Evolutionary conservation across 352 stramenopile genomes (phyloP).

Genomic region (Pythium sukuiense): DNA sequence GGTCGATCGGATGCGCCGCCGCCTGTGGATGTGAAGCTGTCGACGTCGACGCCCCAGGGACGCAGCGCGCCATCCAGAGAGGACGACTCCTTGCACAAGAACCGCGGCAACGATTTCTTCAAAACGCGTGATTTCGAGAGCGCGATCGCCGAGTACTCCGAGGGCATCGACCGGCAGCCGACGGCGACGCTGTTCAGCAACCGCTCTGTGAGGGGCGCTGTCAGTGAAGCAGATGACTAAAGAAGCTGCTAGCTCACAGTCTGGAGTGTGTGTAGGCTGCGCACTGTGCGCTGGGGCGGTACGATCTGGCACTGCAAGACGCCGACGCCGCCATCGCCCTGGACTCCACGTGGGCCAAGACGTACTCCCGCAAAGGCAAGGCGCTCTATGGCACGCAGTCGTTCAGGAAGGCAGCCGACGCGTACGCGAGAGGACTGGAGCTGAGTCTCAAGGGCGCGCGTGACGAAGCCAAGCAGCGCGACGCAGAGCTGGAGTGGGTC

Average conservation of each 20-base stretch:
- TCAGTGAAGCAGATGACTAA: not conserved
- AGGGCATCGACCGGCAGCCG: conserved; percentile 48
- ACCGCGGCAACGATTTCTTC: conserved; percentile 66
- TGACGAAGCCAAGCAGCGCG: conserved; percentile 65
- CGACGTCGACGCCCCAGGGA: conserved; percentile 51
- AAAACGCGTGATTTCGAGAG: conserved; percentile 52
- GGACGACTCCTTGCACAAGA: conserved; percentile 72
- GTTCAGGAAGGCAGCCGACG: conserved; percentile 70
- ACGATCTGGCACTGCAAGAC: conserved; percentile 48
- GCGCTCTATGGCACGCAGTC: conserved; percentile 64
- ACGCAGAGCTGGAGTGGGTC: conserved; percentile 70
- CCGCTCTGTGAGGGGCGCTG: conserved; percentile 39
- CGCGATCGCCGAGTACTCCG: conserved; percentile 62
- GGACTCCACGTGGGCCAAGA: conserved; percentile 55
- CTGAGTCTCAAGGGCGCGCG: conserved; percentile 67
- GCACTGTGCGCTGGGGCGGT: conserved; percentile 61
- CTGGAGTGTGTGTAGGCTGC: conserved; percentile 34
- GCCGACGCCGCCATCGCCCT: conserved; percentile 61
- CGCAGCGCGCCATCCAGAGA: conserved; percentile 60
- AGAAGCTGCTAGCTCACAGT: not conserved
- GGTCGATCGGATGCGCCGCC: conserved; percentile 26
- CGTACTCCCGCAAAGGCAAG: conserved; percentile 77
- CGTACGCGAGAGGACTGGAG: conserved; percentile 70
- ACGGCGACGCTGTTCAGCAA: conserved; percentile 80
- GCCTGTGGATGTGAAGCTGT: conserved; percentile 48